Percentiles rank a stretch among this genome's conserved stretches.
These are phyloP conservation scores for Populus pruinosa DNA, from an alignment of 345 rosid genomes.

Conservation along the genomic window DNA sequence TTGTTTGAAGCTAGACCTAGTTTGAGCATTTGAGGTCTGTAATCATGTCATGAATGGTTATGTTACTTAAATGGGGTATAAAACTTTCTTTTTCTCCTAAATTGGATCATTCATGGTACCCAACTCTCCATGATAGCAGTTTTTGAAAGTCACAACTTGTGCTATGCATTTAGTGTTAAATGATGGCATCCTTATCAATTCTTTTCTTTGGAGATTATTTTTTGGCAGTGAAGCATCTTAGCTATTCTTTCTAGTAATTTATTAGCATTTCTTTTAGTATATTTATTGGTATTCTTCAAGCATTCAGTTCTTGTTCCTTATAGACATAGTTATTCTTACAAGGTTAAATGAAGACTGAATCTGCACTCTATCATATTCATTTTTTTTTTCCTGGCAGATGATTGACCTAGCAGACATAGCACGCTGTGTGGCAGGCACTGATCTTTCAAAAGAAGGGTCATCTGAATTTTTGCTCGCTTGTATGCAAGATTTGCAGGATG, in stretches of 20 bases:
- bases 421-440: constrained; percentile 68
- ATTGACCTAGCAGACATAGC: constrained; percentile 80
- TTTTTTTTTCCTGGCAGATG: constrained; percentile 42
- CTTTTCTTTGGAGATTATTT: neutral
- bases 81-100: neutral
- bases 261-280: neutral
- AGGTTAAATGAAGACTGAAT: neutral
- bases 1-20: too few relatives aligned
- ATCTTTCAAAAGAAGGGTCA: constrained; percentile 56
- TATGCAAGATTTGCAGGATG: constrained; percentile 75
- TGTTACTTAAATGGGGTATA: neutral
- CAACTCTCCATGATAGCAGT: neutral
- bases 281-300: neutral
- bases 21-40: neutral
- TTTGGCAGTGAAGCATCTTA: neutral
- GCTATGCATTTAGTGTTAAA: neutral
- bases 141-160: neutral
- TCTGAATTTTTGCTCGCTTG: constrained; percentile 64
- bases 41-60: neutral
- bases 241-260: neutral
- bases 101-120: neutral
- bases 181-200: constrained; percentile 3
- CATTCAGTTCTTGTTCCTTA: neutral
- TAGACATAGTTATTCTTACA: neutral
- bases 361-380: neutral